A percentile compares a stretch with the other conserved stretches of the same genome.
These are phyloP conservation scores for Gracilaria gracilis DNA, from an alignment of 23 red algal genomes.

Conservation along the genomic window DNA sequence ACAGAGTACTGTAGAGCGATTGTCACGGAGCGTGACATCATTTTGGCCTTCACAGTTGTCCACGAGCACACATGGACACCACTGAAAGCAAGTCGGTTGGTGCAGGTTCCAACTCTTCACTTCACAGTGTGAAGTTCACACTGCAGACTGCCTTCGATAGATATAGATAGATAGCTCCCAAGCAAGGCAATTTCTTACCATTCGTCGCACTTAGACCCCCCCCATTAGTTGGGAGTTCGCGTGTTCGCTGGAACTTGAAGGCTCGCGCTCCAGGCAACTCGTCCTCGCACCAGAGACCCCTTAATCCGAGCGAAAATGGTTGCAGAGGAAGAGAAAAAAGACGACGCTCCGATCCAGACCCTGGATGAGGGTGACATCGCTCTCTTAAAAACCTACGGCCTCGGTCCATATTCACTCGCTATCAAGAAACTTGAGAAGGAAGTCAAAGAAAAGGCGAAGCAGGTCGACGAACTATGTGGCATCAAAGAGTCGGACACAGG, in stretches of 20 bases:
- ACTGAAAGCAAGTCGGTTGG: too few relatives aligned
- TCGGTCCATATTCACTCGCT: conserved; percentile 87
- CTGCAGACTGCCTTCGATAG: too few relatives aligned
- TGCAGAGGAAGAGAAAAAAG: conserved; percentile 75
- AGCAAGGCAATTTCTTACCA: too few relatives aligned
- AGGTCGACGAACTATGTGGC: conserved; percentile 93
- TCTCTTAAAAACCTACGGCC: conserved; percentile 94
- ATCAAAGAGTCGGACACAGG: conserved; percentile 98
- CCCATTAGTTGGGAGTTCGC: too few relatives aligned
- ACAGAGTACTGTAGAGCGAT: too few relatives aligned
- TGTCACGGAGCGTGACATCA: too few relatives aligned
- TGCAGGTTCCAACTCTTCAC: too few relatives aligned
- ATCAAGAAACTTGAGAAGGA: conserved; percentile 97
- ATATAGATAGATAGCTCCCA: too few relatives aligned
- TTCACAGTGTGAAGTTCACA: too few relatives aligned
- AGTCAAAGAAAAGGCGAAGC: conserved; percentile 88
- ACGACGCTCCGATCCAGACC: conserved; percentile 77
- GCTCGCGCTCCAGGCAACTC: neutral
- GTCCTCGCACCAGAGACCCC: neutral
- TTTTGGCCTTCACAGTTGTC: too few relatives aligned
- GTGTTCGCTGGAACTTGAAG: neutral
- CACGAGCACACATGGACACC: too few relatives aligned
- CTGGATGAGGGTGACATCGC: conserved; percentile 98
- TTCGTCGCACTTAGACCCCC: too few relatives aligned
- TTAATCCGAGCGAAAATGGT: conserved; percentile 14